Base-by-base conservation (phyloP, 139 green algal species). In the Picochlorum sp. region DNA sequence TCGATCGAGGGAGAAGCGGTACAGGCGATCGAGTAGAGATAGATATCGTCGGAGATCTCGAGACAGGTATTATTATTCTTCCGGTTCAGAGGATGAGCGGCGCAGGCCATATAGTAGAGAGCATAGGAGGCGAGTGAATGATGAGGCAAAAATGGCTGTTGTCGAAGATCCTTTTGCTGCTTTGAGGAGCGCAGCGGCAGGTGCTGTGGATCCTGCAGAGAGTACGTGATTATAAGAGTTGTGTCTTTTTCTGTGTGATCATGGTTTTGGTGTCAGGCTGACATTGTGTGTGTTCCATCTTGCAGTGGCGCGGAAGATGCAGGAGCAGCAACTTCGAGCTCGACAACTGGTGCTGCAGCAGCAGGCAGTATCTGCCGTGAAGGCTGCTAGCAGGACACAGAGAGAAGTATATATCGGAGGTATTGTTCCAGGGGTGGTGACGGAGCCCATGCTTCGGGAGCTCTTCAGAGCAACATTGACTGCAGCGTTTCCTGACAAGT, bases 391-490 rank as follows among this genome's bases (percentile, higher is more conserved):
- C 49, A 91, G 90, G 60, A 91, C 86, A 41, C 84, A 91, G 60
- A 73, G 86, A 13, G 85, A 91, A 81, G 71, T 92, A 31, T 90
- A 92, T 44, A 81, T 92, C 28, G 86, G 86, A 52, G 88, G 88
- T 59, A 67, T 92, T 57, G 75, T 80, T n/a, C 70, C 79, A 2
- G 86, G 86, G 34, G 67, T 82, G 34, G 81, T 92, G n/a, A 88
- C 73, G 0, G 80, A 78, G 26, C 76, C 80, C 24, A 77, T 77
- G 70, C 76, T 91, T 59, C 68, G 77, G 15, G 73, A 85, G 68
- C 82, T 92, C 49, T 92, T 92, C 76, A 90, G 88, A 78, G 82
- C 69, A 55, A 87, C 86, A 23, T 79, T 92, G 58, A 52, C 50
- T 20, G 81, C 79, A 2, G 80, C 81, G 15, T 92, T 89, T 64